Base-by-base conservation (phyloP, 495 filamentous ascomycete species). In the Trichoderma orchidacearum region DNA sequence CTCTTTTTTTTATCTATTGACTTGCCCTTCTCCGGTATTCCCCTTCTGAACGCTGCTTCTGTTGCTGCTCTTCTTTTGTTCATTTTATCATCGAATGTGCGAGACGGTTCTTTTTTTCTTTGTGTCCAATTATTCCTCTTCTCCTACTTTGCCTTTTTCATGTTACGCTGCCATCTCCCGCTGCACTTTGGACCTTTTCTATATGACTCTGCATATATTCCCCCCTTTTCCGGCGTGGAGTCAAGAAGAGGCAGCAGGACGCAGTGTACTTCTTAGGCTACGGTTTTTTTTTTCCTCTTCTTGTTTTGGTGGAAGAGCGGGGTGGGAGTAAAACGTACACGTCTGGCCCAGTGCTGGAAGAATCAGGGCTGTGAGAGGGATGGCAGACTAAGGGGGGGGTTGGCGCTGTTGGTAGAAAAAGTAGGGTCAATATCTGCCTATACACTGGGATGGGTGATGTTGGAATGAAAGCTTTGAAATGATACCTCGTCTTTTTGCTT, bases 61-160 rank as follows among this genome's bases (percentile, higher is more conserved):
- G 66, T 63, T 60, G 38, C 64, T 62, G 62, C 52, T 61, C 60
- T 65, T 66, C 62, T 54, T 58, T 69, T 63, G 62, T 48, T 23
- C 41, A 48, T 48, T 13, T 48, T 48, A 48, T 48, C 21, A 48
- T 48, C 21, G 21, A n/a, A 48, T 23, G 41, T 48, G 27, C 18
- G 41, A 48, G 41, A 48, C 41, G 41, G 11, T 64, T 60, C 64
- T 34, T 54, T 54, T 62, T 62, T 61, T 57, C n/a, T n/a, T n/a
- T n/a, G n/a, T 48, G 41, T 48, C 18, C 21, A 25, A 56, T 38
- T 63, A 60, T 62, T 61, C 56, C 31, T 12, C 38, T 27, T 32
- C 30, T 32, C 30, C 29, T 35, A 9, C 30, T 54, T 54, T 15
- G 18, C 6, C 6, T 48, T 48, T 35, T 35, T 35, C 32, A n/a